Evolutionary conservation across 176 grass and related monocot species (phyloP).

Genomic region (Bromus sterilis): DNA sequence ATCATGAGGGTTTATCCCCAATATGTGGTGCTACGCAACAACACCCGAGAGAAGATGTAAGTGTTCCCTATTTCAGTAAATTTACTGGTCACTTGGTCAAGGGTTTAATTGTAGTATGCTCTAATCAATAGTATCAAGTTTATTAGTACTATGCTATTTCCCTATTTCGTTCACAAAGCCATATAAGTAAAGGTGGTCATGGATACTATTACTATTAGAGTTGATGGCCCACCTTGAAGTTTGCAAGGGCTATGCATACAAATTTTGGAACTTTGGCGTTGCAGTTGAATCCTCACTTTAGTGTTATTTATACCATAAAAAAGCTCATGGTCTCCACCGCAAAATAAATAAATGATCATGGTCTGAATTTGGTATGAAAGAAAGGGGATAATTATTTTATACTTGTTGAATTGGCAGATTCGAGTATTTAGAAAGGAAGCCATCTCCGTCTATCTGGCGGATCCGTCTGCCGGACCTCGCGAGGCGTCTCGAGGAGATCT

Average conservation of each 20-base stretch:
- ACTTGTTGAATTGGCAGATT: slow-evolving; percentile 5
- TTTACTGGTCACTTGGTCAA: not conserved
- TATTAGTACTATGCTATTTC: not conserved
- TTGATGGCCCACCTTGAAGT: not conserved
- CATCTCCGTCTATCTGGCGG: not conserved
- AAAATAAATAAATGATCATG: not conserved
- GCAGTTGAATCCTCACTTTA: not conserved
- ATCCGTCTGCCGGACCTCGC: slow-evolving; percentile 27
- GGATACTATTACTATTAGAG: not conserved
- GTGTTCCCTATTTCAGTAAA: too few species aligned
- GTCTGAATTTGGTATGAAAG: not conserved
- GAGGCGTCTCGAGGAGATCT: slow-evolving; percentile 34
- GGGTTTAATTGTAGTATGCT: not conserved
- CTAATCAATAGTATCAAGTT: not conserved
- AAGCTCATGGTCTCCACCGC: too few species aligned
- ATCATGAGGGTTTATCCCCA: not conserved
- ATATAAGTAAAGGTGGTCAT: not conserved
- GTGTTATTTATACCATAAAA: not conserved
- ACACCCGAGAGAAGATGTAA: slow-evolving; percentile 55
- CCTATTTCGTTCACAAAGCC: not conserved
- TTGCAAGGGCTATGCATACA: not conserved
- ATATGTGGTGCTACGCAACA: slow-evolving; percentile 15
- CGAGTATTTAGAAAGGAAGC: slow-evolving; percentile 18
- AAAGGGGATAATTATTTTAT: not conserved
- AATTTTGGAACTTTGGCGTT: not conserved